These are phyloP conservation scores for Clonostachys rosea DNA, from an alignment of 2,329 filamentous ascomycete genomes.

Conservation along the genomic window DNA sequence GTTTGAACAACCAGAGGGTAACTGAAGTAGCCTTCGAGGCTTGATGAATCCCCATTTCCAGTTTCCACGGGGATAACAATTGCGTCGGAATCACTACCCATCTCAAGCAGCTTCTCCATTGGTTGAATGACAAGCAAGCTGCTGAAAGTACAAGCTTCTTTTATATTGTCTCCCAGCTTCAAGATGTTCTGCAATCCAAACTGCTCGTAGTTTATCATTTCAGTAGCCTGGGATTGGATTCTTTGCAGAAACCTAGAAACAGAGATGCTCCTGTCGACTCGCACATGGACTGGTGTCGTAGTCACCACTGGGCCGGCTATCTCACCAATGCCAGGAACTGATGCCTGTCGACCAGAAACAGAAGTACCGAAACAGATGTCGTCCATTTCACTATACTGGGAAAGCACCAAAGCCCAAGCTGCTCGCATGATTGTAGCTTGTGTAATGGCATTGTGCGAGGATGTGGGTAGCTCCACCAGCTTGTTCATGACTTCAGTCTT, in stretches of 20 bases:
- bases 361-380: neutral
- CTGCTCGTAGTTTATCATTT: constrained; percentile 9
- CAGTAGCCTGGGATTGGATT: constrained; percentile 7
- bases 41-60: constrained; percentile 13
- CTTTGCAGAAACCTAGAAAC: constrained; percentile 7
- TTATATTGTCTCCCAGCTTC: neutral
- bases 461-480: constrained; percentile 16
- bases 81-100: neutral
- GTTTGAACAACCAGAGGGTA: constrained; percentile 1
- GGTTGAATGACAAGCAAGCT: constrained; percentile 1
- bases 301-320: constrained; percentile 13
- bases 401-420: neutral
- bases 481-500: constrained; percentile 32
- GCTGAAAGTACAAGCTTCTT: neutral
- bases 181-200: constrained; percentile 16
- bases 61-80: neutral
- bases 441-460: neutral
- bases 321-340: constrained; percentile 9
- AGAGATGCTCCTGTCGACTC: constrained; percentile 1
- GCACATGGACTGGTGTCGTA: constrained; percentile 8
- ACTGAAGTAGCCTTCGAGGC: constrained; percentile 13
- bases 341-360: neutral
- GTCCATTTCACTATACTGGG: neutral
- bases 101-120: neutral
- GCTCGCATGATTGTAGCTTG: neutral